phyloP scores from a whole-genome alignment of 2,329 filamentous ascomycete genomes.

The Setomelanomma holmii region DNA sequence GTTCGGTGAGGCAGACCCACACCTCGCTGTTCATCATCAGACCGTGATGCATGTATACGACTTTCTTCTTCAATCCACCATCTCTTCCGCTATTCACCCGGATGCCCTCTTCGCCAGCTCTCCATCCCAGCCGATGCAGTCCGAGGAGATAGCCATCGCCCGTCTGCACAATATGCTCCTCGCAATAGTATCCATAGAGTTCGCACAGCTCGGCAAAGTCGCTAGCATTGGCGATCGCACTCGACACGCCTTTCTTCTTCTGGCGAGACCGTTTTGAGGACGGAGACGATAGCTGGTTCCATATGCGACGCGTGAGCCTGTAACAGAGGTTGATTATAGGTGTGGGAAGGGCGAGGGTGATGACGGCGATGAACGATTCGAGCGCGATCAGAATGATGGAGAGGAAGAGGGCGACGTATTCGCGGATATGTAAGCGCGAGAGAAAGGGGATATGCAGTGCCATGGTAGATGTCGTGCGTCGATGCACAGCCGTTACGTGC shows the following conservation, averaged over 20 bases:
- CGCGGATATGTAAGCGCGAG: slow-evolving; percentile 66
- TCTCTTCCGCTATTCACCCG: slow-evolving; percentile 75
- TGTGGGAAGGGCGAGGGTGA: slow-evolving; percentile 85
- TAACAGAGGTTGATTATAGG: slow-evolving; percentile 86
- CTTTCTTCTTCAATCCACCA: slow-evolving; percentile 71
- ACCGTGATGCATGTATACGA: slow-evolving; percentile 94
- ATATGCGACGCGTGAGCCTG: slow-evolving; percentile 78
- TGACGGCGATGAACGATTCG: slow-evolving; percentile 81
- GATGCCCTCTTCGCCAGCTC: slow-evolving; percentile 78
- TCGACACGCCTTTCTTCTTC: slow-evolving; percentile 75
- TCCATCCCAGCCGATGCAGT: slow-evolving; percentile 84
- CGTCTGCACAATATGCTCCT: slow-evolving; percentile 96
- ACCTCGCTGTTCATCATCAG: slow-evolving; percentile 99
- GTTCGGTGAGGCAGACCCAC: slow-evolving; percentile 92
- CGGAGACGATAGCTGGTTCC: slow-evolving; percentile 78
- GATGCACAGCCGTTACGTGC: neutral
- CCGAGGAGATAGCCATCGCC: slow-evolving; percentile 92
- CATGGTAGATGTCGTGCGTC: slow-evolving; percentile 21
- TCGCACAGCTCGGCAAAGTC: slow-evolving; percentile 96
- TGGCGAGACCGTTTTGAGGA: slow-evolving; percentile 72
- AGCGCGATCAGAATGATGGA: slow-evolving; percentile 84
- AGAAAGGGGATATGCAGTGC: slow-evolving; percentile 67
- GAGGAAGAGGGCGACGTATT: slow-evolving; percentile 85
- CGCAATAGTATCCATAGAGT: slow-evolving; percentile 88
- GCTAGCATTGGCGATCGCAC: slow-evolving; percentile 81